A percentile compares a stretch with the other conserved stretches of the same genome.
These are phyloP conservation scores for Parietichytrium sp. DNA, from an alignment of 108 stramenopile genomes.

Conservation along the genomic window DNA sequence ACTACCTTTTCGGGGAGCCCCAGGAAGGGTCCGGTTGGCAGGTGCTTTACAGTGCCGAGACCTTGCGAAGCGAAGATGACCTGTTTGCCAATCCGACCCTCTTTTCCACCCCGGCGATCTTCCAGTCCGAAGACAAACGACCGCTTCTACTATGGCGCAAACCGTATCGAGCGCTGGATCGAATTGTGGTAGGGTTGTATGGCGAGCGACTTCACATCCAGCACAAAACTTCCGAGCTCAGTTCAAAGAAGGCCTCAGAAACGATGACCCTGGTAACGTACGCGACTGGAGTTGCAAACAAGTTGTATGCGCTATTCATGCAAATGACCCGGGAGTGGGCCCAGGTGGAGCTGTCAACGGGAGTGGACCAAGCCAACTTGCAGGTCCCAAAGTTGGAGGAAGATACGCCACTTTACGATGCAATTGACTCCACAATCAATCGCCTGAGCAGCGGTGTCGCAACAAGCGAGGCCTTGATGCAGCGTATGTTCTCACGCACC, in stretches of 20 bases:
- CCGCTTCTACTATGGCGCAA: background rate
- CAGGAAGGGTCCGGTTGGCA: background rate
- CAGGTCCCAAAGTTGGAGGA: background rate
- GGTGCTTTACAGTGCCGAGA: background rate
- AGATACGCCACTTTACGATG: background rate
- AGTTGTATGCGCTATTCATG: background rate
- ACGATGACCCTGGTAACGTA: background rate
- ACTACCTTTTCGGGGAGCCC: background rate
- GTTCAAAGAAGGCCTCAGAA: background rate
- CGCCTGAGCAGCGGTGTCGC: background rate
- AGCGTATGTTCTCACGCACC: too few species aligned
- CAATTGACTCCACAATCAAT: background rate
- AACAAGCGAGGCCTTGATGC: background rate
- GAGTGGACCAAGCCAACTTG: background rate
- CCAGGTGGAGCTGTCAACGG: background rate
- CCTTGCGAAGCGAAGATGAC: background rate
- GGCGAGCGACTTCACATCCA: conserved; percentile 28
- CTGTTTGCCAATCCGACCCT: background rate
- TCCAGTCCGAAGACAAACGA: background rate
- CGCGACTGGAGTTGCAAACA: background rate
- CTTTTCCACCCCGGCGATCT: background rate
- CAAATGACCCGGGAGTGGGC: conserved; percentile 34
- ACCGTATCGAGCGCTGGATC: background rate
- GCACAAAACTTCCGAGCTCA: background rate
- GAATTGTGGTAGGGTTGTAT: background rate